These are phyloP conservation scores for Haematococcus sp. DNA, from an alignment of 139 green algal genomes.

Conservation along the genomic window DNA sequence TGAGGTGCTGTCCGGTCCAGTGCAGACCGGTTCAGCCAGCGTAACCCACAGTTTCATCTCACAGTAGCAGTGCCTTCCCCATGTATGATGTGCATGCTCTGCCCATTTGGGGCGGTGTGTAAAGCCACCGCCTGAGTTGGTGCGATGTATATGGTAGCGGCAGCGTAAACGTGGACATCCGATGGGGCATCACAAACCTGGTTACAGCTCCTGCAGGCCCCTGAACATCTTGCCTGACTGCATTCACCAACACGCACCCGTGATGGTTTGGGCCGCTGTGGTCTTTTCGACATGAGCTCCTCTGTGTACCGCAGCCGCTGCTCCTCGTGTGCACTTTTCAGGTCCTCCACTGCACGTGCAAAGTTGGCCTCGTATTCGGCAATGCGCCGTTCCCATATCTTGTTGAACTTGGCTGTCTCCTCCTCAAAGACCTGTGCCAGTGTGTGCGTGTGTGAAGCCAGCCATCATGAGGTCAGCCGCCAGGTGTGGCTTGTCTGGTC, in stretches of 20 bases:
- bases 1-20: no score
- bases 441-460: neutral
- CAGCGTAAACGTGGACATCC: no score
- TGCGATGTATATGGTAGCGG: no score
- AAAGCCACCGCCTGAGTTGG: no score
- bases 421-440: conserved; percentile 34
- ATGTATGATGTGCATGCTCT: no score
- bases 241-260: neutral
- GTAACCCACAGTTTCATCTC: neutral
- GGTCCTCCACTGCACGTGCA: conserved; percentile 4
- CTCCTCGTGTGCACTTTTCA: conserved; percentile 8
- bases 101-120: no score
- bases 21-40: no score
- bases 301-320: conserved; percentile 12
- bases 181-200: no score
- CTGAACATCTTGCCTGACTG: no score
- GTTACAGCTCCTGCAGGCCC: no score
- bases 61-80: neutral
- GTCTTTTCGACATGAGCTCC: conserved; percentile 28
- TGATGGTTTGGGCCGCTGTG: conserved; percentile 12
- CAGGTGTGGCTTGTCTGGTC: no score
- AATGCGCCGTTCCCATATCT: conserved; percentile 24
- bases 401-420: conserved; percentile 35
- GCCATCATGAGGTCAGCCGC: no score
- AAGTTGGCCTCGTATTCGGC: conserved; percentile 11